phyloP scores from a whole-genome alignment of 495 filamentous ascomycete species.

The Terfezia claveryi region DNA sequence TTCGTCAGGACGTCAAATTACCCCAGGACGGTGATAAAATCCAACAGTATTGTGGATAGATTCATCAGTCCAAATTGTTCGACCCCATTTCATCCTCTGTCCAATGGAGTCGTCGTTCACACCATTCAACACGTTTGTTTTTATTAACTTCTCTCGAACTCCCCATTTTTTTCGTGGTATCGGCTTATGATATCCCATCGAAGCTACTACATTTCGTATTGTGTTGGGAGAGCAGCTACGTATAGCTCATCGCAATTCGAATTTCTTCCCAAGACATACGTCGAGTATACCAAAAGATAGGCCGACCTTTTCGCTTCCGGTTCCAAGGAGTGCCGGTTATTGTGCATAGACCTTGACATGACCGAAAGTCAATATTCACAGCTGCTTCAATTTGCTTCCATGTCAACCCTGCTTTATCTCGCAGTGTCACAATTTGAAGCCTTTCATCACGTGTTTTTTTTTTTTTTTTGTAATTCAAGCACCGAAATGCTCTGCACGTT shows the following conservation, averaged over 20 bases:
- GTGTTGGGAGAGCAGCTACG: neutral
- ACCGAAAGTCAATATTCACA: neutral
- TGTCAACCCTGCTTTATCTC: neutral
- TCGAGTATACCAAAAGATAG: neutral
- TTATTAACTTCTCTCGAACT: neutral
- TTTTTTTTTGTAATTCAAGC: neutral
- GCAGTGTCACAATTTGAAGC: neutral
- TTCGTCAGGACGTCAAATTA: slow-evolving; percentile 1
- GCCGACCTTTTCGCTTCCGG: neutral
- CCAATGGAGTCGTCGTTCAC: slow-evolving; percentile 1
- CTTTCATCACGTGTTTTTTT: neutral
- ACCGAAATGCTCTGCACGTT: neutral
- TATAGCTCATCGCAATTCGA: slow-evolving; percentile 1
- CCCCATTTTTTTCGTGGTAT: neutral
- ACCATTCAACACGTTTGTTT: slow-evolving; percentile 1
- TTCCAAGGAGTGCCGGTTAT: slow-evolving; percentile 1
- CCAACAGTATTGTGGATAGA: slow-evolving; percentile 1
- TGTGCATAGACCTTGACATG: neutral
- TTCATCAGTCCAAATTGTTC: slow-evolving; percentile 5
- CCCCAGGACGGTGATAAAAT: slow-evolving; percentile 2
- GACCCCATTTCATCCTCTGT: slow-evolving; percentile 5
- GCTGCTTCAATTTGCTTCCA: neutral
- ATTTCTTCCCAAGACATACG: slow-evolving; percentile 6
- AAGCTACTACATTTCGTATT: neutral
- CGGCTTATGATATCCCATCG: slow-evolving; percentile 4